Evolutionary conservation across 2,329 filamentous ascomycete genomes (phyloP).

Genomic region (Stachybotrys chartarum): DNA sequence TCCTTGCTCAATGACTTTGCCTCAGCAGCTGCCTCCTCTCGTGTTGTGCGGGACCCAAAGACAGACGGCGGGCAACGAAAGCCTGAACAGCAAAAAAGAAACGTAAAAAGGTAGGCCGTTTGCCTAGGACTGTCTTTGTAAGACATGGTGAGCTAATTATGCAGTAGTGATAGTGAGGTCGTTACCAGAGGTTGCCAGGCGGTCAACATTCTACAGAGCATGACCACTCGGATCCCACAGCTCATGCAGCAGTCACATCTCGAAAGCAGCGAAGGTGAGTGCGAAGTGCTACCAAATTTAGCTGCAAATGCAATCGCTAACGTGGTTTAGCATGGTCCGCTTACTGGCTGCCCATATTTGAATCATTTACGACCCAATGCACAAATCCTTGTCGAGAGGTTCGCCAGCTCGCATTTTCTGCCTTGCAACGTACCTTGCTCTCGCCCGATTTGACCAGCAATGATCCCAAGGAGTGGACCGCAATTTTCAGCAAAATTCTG

Average conservation of each 20-base stretch:
- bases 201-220: constrained; percentile 70
- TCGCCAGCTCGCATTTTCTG: constrained; percentile 78
- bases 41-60: constrained; percentile 52
- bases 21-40: constrained; percentile 58
- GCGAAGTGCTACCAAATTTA: constrained; percentile 9
- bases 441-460: constrained; percentile 77
- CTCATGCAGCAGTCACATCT: constrained; percentile 92
- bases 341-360: constrained; percentile 95
- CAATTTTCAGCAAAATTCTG: constrained; percentile 88
- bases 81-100: constrained; percentile 15
- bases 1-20: constrained; percentile 84
- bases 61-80: constrained; percentile 43
- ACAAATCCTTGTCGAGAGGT: constrained; percentile 93
- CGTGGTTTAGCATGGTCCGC: constrained; percentile 75
- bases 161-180: constrained; percentile 35
- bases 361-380: constrained; percentile 81
- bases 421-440: constrained; percentile 76
- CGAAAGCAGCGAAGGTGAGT: constrained; percentile 69
- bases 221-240: constrained; percentile 74
- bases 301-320: constrained; percentile 5
- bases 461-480: constrained; percentile 86
- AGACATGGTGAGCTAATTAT: not conserved
- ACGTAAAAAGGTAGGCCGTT: constrained; percentile 16
- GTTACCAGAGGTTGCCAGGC: constrained; percentile 75
- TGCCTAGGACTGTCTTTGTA: not conserved